A percentile compares a stretch with the other conserved stretches of the same genome.
These are phyloP conservation scores for Tulasnella sp. DNA, from an alignment of 768 basidiomycete genomes.

Conservation along the genomic window DNA sequence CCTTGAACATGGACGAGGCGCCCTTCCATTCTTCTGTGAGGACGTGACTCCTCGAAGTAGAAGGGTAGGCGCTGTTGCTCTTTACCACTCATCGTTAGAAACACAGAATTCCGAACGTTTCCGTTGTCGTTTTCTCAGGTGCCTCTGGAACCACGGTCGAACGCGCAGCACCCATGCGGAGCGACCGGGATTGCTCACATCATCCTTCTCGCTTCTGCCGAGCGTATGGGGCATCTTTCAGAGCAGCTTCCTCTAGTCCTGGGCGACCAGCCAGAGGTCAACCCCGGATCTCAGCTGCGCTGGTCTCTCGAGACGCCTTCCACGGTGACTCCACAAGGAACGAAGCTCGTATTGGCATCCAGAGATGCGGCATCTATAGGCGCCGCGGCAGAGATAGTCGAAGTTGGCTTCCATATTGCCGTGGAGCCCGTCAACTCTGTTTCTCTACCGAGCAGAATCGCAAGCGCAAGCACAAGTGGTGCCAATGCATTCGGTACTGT, in stretches of 20 bases:
- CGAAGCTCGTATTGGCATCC: too few relatives aligned
- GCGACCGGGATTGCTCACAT: constrained; percentile 42
- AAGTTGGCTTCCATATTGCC: not conserved
- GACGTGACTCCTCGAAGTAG: constrained; percentile 51
- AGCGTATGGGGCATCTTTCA: constrained; percentile 26
- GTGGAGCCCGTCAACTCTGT: too few relatives aligned
- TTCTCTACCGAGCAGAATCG: too few relatives aligned
- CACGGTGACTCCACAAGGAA: too few relatives aligned
- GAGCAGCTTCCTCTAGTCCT: constrained; percentile 39
- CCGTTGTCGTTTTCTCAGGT: constrained; percentile 32
- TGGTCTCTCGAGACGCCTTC: constrained; percentile 37
- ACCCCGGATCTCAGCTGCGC: constrained; percentile 20
- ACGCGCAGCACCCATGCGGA: constrained; percentile 40
- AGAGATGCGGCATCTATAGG: too few relatives aligned
- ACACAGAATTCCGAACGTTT: not conserved
- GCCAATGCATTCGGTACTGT: too few relatives aligned
- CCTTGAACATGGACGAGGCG: constrained; percentile 20
- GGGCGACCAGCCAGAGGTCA: constrained; percentile 32
- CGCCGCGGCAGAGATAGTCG: too few relatives aligned
- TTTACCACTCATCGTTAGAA: too few relatives aligned
- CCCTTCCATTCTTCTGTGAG: constrained; percentile 61
- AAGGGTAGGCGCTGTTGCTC: constrained; percentile 36
- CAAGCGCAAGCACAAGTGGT: too few relatives aligned
- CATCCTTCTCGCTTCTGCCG: constrained; percentile 30
- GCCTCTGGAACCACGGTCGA: constrained; percentile 36